Conservation (phyloP, 192 early-diverging fungal species). For the Tieghemiomyces parasiticus region DNA sequence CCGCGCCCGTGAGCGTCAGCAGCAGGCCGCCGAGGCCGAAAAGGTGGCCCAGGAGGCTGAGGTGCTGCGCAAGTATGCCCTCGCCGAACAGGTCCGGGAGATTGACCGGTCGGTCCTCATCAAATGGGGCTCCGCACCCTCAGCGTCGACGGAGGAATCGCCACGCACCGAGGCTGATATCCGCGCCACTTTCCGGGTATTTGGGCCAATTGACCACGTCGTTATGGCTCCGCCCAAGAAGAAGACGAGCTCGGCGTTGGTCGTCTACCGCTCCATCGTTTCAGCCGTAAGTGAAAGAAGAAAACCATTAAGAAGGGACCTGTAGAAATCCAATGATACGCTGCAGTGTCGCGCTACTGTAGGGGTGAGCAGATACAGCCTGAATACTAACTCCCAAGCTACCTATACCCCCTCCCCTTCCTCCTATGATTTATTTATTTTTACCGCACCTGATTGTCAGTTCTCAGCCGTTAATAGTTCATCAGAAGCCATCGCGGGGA, state of each 20-base stretch:
- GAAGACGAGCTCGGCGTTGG: neutral
- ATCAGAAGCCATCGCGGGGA: neutral
- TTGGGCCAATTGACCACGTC: conserved; percentile 10
- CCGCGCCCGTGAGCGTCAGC: neutral
- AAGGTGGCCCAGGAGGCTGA: neutral
- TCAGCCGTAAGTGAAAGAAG: conserved; percentile 4
- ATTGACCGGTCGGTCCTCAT: neutral
- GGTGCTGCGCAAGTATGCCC: too few relatives aligned
- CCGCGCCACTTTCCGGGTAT: neutral
- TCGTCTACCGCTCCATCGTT: conserved; percentile 1
- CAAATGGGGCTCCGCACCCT: neutral
- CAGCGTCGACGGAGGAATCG: neutral
- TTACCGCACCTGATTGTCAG: neutral
- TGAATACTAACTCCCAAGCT: too few relatives aligned
- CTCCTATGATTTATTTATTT: too few relatives aligned
- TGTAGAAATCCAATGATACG: too few relatives aligned
- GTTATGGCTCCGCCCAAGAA: neutral
- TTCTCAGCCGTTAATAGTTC: neutral
- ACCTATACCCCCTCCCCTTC: too few relatives aligned
- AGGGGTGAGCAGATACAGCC: too few relatives aligned
- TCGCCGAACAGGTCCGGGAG: neutral
- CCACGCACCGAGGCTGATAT: neutral
- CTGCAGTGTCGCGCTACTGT: too few relatives aligned
- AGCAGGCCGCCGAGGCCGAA: neutral
- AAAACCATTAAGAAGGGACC: too few relatives aligned